Evolutionary conservation across 352 stramenopile genomes (phyloP), one percentile per base, ranked within the genome.

Genomic region (Thalassiosira livingstoniorum): DNA sequence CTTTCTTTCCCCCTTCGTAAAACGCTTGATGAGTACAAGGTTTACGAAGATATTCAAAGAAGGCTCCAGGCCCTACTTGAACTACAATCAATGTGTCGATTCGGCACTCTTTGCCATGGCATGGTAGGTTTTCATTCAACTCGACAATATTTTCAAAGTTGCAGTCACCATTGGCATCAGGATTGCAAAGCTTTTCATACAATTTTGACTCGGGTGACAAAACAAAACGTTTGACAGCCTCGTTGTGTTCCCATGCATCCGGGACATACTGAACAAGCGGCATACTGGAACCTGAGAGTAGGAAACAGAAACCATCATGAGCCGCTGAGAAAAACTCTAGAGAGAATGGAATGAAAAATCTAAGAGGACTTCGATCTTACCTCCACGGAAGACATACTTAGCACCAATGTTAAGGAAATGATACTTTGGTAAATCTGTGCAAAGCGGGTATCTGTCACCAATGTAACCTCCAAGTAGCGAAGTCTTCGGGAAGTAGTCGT

Each of bases 361-460:
- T n/a, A n/a, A n/a, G n/a, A n/a, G n/a, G n/a, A n/a, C n/a, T n/a
- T n/a, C n/a, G n/a, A n/a, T n/a, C n/a, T n/a, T 75, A 42, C 67
- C 47, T 70, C 87, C 87, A 35, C 87, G 58, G 32, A 92, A 80
- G 2, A 60, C 31, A 64, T 88, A 92, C 29, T 53, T 80, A 18
- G 91, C 89, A 37, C 91, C 91, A 34, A 82, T 75, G 51, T 83
- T 80, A 13, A 95, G 66, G 47, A 91, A 94, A 54, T 86, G 76
- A 23, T 90, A 32, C 23, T 57, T 27, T 1, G 92, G 89, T 10
- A 93, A 54, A 72, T 95, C 86, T 42, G 43, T 42, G 60, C 92
- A 95, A 2, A 95, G 83, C 2, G 90, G 90, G 51, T 92, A 93
- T 45, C 90, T 77, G 31, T 94, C 90, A 35, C 90, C 92, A 63